Conservation (phyloP, 805 yeast species). For the Nadsonia fulvescens region DNA sequence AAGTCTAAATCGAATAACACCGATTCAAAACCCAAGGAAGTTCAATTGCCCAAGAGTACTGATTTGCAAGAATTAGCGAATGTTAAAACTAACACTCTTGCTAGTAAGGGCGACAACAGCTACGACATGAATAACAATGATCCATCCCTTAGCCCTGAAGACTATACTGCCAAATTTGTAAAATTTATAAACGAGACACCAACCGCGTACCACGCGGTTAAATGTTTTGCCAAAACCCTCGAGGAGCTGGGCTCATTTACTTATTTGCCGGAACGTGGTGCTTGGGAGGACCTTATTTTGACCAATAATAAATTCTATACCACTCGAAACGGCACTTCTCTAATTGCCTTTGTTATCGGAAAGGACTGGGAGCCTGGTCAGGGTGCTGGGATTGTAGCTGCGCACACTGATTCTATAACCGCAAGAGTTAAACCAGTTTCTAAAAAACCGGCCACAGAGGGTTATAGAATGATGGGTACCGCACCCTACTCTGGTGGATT, state of each 20-base stretch:
- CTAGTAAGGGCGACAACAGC: too few species aligned
- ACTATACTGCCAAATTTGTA: constrained; percentile 22
- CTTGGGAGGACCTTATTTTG: constrained; percentile 29
- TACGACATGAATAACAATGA: too few species aligned
- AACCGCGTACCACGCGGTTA: constrained; percentile 54
- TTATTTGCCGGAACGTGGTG: constrained; percentile 43
- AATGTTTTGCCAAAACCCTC: constrained; percentile 19
- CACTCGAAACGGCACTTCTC: constrained; percentile 45
- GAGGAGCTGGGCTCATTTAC: constrained; percentile 39
- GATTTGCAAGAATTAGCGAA: too few species aligned
- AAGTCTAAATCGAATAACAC: too few species aligned
- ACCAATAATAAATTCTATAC: constrained; percentile 40
- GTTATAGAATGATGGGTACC: constrained; percentile 62
- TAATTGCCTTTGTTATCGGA: constrained; percentile 59
- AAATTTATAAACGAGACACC: constrained; percentile 56
- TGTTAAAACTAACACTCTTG: too few species aligned
- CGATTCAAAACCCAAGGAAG: too few species aligned
- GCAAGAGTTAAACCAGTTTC: constrained; percentile 58
- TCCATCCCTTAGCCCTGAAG: too few species aligned
- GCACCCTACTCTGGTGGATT: constrained; percentile 60
- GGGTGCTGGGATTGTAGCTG: constrained; percentile 50
- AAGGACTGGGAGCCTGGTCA: constrained; percentile 41
- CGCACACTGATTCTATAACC: constrained; percentile 62
- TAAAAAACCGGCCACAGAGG: constrained; percentile 40
- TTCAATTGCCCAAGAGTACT: too few species aligned